phyloP scores from a whole-genome alignment of 163 green algal genomes.

The Trebouxiophyceae sp. region DNA sequence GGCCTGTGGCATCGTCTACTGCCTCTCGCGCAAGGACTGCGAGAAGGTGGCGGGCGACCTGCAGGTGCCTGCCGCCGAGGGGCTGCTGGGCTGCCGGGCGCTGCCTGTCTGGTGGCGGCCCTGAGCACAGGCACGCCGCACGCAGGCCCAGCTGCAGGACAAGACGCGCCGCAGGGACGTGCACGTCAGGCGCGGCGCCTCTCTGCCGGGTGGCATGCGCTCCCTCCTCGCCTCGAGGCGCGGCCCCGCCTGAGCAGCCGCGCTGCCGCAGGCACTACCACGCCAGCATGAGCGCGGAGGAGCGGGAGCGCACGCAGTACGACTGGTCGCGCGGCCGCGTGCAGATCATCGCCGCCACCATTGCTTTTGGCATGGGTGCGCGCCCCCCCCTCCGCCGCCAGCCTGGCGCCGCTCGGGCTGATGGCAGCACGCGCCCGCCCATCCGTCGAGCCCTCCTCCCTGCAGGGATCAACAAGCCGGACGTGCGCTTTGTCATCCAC shows the following conservation, averaged over 20 bases:
- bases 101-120: too few relatives aligned
- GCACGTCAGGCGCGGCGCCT: too few relatives aligned
- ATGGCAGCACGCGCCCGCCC: background rate
- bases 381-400: too few relatives aligned
- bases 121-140: too few relatives aligned
- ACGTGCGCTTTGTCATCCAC: slow-evolving; percentile 92
- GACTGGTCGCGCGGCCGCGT: slow-evolving; percentile 67
- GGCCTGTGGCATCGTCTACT: slow-evolving; percentile 87
- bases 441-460: background rate
- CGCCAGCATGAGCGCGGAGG: slow-evolving; percentile 53
- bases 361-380: slow-evolving; percentile 84
- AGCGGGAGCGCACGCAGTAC: slow-evolving; percentile 64
- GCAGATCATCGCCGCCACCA: slow-evolving; percentile 82
- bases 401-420: too few relatives aligned
- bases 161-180: too few relatives aligned
- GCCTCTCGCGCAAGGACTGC: slow-evolving; percentile 64
- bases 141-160: too few relatives aligned
- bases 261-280: slow-evolving; percentile 76
- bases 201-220: too few relatives aligned
- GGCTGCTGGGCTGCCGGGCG: too few relatives aligned
- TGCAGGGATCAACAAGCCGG: slow-evolving; percentile 82
- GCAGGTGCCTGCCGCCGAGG: too few relatives aligned
- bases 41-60: slow-evolving; percentile 74
- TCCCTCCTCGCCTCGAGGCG: too few relatives aligned
- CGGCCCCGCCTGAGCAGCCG: too few relatives aligned